Evolutionary conservation across 306 rosid species (phyloP).

Genomic region (Vigna mungo): DNA sequence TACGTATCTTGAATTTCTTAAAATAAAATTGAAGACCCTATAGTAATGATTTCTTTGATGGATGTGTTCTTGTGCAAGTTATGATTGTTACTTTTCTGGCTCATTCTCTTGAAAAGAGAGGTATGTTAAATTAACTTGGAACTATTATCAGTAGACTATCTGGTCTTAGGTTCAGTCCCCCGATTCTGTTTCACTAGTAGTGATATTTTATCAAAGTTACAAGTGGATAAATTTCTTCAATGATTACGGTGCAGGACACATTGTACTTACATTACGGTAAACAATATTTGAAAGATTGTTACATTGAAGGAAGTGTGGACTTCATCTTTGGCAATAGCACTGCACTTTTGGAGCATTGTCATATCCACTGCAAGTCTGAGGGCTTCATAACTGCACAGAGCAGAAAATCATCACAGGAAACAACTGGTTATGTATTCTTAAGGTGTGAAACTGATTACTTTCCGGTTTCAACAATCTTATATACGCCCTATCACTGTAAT

Average conservation of each 20-base stretch:
- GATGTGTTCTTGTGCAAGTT: slow-evolving; percentile 17
- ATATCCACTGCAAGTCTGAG: slow-evolving; percentile 83
- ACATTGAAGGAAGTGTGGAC: slow-evolving; percentile 96
- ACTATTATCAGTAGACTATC: slow-evolving; percentile 16
- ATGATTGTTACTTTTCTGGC: slow-evolving; percentile 32
- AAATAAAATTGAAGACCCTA: not conserved
- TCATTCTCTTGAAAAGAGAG: slow-evolving; percentile 20
- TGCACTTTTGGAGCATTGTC: slow-evolving; percentile 94
- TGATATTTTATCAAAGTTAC: slow-evolving; percentile 23
- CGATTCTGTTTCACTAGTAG: slow-evolving; percentile 26
- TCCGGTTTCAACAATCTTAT: slow-evolving; percentile 53
- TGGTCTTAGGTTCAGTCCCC: slow-evolving; percentile 29
- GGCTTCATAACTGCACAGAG: slow-evolving; percentile 92
- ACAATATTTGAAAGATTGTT: slow-evolving; percentile 93
- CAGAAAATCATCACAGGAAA: slow-evolving; percentile 91
- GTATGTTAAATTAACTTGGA: slow-evolving; percentile 23
- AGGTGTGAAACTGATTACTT: slow-evolving; percentile 57
- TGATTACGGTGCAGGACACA: slow-evolving; percentile 71
- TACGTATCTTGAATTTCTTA: slow-evolving; percentile 24
- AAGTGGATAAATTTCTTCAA: slow-evolving; percentile 14
- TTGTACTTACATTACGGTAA: slow-evolving; percentile 91
- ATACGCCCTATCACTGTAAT: slow-evolving; percentile 15
- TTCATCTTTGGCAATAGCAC: slow-evolving; percentile 98
- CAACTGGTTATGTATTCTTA: slow-evolving; percentile 93
- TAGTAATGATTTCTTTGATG: slow-evolving; percentile 10